These are phyloP conservation scores for Xenoacremonium recifei DNA, from an alignment of 2,329 filamentous ascomycete genomes.

Conservation along the genomic window DNA sequence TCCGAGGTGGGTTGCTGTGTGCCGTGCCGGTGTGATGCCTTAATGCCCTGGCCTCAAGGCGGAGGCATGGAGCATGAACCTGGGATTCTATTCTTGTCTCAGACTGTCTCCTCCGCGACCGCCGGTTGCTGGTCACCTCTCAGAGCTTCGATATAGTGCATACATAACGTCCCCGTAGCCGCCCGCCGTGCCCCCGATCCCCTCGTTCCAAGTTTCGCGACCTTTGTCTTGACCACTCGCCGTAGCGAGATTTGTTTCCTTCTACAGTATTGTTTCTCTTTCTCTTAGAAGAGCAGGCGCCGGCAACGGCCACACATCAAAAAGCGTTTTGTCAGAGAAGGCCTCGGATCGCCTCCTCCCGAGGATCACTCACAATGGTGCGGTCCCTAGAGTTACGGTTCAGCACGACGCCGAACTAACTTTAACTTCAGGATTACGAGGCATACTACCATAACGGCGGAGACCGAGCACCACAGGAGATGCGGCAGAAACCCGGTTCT, in stretches of 20 bases:
- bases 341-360: too few species aligned
- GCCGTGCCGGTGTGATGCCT: conserved; percentile 20
- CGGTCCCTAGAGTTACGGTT: too few species aligned
- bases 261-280: conserved; percentile 23
- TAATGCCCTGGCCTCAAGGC: background rate
- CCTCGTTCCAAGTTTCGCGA: conserved; percentile 41
- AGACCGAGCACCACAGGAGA: conserved; percentile 44
- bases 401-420: too few species aligned
- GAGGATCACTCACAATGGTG: conserved; percentile 33
- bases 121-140: conserved; percentile 18
- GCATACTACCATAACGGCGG: conserved; percentile 35
- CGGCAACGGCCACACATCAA: conserved; percentile 36
- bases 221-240: conserved; percentile 32
- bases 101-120: conserved; percentile 26
- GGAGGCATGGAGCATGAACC: background rate
- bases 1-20: background rate
- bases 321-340: conserved; percentile 14
- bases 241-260: conserved; percentile 32
- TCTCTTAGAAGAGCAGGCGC: conserved; percentile 28
- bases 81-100: conserved; percentile 27
- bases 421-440: conserved; percentile 32
- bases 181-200: conserved; percentile 37
- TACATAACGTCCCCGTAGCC: conserved; percentile 51
- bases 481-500: conserved; percentile 49
- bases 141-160: conserved; percentile 24